Conservation (phyloP, 169 alveolate genomes). For the Theileria luwenshuni region DNA sequence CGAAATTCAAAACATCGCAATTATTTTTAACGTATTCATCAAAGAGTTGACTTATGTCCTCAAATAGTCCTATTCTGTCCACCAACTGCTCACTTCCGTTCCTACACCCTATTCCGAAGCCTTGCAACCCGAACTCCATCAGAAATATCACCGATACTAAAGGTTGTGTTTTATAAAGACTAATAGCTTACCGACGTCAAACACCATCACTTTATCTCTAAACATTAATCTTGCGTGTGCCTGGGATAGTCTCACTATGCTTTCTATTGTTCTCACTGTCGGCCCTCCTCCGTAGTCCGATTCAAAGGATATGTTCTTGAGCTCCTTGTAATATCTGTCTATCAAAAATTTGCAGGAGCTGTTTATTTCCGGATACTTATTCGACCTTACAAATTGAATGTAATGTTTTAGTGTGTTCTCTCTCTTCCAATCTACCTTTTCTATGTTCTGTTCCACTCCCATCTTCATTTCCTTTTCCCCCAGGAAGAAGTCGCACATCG, state of each 20-base stretch:
- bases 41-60: slow-evolving; percentile 14
- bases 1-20: not conserved
- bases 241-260: slow-evolving; percentile 88
- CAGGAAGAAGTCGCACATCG: slow-evolving; percentile 47
- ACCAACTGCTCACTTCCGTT: slow-evolving; percentile 34
- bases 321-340: slow-evolving; percentile 55
- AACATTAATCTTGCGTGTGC: slow-evolving; percentile 91
- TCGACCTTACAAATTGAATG: slow-evolving; percentile 53
- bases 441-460: not conserved
- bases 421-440: slow-evolving; percentile 48
- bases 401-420: slow-evolving; percentile 57
- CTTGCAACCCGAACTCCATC: slow-evolving; percentile 59
- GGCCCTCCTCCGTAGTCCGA: slow-evolving; percentile 77
- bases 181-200: slow-evolving; percentile 75
- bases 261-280: slow-evolving; percentile 89
- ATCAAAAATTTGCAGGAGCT: slow-evolving; percentile 52
- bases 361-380: slow-evolving; percentile 56
- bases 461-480: slow-evolving; percentile 16
- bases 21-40: not conserved
- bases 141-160: slow-evolving; percentile 57
- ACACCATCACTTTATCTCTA: slow-evolving; percentile 71
- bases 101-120: slow-evolving; percentile 34
- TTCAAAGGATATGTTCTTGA: slow-evolving; percentile 29
- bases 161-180: not conserved
- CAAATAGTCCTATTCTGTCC: slow-evolving; percentile 50